Evolutionary conservation across 2,329 filamentous ascomycete genomes (phyloP).

Genomic region (Cordyceps farinosa): DNA sequence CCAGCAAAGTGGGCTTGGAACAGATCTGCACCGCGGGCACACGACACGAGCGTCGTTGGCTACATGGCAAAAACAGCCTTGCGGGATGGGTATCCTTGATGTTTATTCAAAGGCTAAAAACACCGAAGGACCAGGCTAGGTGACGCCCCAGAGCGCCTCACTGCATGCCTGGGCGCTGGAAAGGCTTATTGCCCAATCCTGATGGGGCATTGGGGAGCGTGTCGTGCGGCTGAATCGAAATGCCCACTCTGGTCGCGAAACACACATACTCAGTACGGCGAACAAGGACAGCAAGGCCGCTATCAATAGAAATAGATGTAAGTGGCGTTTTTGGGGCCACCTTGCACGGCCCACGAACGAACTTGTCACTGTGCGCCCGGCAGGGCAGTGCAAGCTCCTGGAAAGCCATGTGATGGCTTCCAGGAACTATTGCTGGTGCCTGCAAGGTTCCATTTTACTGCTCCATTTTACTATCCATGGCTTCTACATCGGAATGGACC

Average conservation of each 20-base stretch:
- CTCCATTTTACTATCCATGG: not conserved
- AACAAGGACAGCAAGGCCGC: not conserved
- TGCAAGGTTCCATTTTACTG: not conserved
- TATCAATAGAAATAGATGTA: constrained; percentile 12
- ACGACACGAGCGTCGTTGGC: constrained; percentile 14
- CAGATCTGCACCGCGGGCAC: constrained; percentile 7
- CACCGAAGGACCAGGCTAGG: not conserved
- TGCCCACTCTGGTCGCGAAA: constrained; percentile 9
- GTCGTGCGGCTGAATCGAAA: constrained; percentile 11
- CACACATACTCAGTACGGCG: not conserved
- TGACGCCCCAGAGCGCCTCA: constrained; percentile 9
- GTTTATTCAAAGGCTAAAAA: constrained; percentile 3
- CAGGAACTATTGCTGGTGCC: not conserved
- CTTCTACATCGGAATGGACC: not conserved
- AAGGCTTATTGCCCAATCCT: constrained; percentile 4
- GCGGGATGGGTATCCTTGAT: not conserved
- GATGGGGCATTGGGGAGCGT: constrained; percentile 3
- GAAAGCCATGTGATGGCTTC: not conserved
- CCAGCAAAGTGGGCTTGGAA: not conserved
- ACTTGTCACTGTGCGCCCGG: not conserved
- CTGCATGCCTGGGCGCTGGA: not conserved
- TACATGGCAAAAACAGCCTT: constrained; percentile 14
- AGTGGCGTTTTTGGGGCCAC: not conserved
- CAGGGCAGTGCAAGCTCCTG: constrained; percentile 1
- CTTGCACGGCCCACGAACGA: not conserved